phyloP scores from a whole-genome alignment of 1,284 basidiomycete genomes.

The Tilletia setariae region DNA sequence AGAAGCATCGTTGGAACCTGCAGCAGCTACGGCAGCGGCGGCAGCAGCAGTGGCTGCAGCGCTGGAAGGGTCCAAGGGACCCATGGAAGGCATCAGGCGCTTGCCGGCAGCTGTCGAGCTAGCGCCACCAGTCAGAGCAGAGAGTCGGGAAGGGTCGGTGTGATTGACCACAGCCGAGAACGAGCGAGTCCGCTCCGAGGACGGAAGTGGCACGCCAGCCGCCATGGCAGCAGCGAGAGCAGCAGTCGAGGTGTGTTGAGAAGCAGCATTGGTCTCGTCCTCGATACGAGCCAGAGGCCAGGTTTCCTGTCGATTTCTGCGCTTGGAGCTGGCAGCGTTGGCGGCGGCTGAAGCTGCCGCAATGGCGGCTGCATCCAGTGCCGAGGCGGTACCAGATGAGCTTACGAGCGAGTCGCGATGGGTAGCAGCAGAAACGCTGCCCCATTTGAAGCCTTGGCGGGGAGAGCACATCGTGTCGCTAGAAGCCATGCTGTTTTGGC shows the following conservation, averaged over 20 bases:
- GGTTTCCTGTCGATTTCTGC: constrained; percentile 1
- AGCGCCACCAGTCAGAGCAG: background rate
- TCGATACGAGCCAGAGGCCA: constrained; percentile 12
- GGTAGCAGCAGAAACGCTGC: background rate
- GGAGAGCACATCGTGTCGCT: constrained; percentile 9
- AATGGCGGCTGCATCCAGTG: constrained; percentile 2
- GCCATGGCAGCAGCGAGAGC: background rate
- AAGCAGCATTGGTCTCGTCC: background rate
- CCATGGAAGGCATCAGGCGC: background rate
- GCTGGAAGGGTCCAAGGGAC: background rate
- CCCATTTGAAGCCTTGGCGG: background rate
- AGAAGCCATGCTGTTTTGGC: background rate
- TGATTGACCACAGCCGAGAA: background rate
- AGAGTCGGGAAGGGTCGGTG: background rate
- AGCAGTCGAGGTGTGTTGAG: background rate
- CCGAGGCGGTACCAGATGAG: background rate
- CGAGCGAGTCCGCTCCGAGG: constrained; percentile 4
- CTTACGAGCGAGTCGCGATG: constrained; percentile 10
- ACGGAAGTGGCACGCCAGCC: background rate
- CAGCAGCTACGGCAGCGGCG: constrained; percentile 5
- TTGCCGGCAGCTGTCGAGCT: background rate
- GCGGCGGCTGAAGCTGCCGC: background rate
- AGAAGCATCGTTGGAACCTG: background rate
- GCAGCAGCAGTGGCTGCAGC: background rate
- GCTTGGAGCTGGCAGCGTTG: background rate